These are phyloP conservation scores for Leucocoprinus leucothites DNA, from an alignment of 768 basidiomycete genomes.

Conservation along the genomic window DNA sequence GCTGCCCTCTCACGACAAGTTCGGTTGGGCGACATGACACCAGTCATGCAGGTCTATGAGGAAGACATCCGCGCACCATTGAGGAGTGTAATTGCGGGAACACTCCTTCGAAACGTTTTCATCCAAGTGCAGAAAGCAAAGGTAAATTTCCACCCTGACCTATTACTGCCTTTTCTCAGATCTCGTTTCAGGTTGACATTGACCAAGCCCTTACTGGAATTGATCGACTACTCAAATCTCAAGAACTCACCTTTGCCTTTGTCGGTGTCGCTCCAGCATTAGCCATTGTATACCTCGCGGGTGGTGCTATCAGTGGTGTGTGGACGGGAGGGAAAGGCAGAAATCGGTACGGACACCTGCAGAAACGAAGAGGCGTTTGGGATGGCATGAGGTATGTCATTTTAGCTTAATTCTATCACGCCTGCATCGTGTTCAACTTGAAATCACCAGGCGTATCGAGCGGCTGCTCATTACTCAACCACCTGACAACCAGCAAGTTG, in stretches of 20 bases:
- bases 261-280: slow-evolving; percentile 93
- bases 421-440: neutral
- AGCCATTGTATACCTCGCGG: slow-evolving; percentile 68
- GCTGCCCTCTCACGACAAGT: slow-evolving; percentile 62
- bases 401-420: neutral
- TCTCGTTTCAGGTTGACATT: slow-evolving; percentile 72
- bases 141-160: slow-evolving; percentile 33
- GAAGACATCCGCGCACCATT: slow-evolving; percentile 88
- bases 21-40: slow-evolving; percentile 77
- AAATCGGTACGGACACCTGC: slow-evolving; percentile 57
- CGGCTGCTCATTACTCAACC: slow-evolving; percentile 46
- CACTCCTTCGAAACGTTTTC: slow-evolving; percentile 78
- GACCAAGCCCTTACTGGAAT: slow-evolving; percentile 89
- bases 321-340: slow-evolving; percentile 48
- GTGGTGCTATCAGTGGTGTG: slow-evolving; percentile 48
- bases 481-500: slow-evolving; percentile 20
- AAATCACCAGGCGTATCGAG: slow-evolving; percentile 56
- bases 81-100: slow-evolving; percentile 75
- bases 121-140: slow-evolving; percentile 97
- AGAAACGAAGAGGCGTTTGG: slow-evolving; percentile 57
- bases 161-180: neutral
- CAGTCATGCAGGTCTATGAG: slow-evolving; percentile 86
- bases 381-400: slow-evolving; percentile 59
- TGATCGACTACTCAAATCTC: slow-evolving; percentile 89
- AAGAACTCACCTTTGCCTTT: slow-evolving; percentile 95